These are phyloP conservation scores for Giardia muris DNA, from an alignment of 208 protist genomes.

Conservation along the genomic window DNA sequence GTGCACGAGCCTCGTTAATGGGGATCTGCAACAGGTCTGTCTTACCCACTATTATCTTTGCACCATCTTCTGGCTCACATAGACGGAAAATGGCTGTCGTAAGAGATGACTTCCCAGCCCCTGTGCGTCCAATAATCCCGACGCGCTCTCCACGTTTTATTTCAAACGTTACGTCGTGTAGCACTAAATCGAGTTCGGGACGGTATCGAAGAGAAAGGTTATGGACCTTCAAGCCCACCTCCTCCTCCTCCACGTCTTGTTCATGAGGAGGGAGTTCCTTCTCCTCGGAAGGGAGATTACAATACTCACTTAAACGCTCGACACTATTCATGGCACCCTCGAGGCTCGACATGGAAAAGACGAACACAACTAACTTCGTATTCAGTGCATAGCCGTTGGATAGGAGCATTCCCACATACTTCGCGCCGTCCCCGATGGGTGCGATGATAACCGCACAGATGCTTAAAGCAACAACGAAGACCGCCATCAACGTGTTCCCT, in stretches of 20 bases:
- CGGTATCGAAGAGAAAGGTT: conserved; percentile 41
- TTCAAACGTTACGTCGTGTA: conserved; percentile 40
- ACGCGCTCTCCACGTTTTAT: conserved; percentile 40
- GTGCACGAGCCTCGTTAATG: conserved; percentile 29
- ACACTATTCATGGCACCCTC: background rate
- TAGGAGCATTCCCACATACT: background rate
- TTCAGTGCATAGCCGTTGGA: background rate
- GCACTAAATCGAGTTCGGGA: conserved; percentile 29
- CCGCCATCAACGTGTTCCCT: background rate
- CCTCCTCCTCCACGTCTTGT: background rate
- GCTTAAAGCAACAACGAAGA: background rate
- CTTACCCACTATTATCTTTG: conserved; percentile 39
- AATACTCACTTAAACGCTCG: background rate
- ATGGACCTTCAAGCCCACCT: conserved; percentile 27
- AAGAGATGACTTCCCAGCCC: conserved; percentile 45
- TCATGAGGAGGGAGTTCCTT: background rate
- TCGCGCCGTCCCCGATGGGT: background rate
- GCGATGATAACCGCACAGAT: background rate
- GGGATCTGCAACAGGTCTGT: conserved; percentile 33
- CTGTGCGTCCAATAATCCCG: conserved; percentile 48
- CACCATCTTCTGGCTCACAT: background rate
- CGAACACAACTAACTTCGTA: background rate
- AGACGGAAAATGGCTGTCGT: conserved; percentile 43
- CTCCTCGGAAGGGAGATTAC: background rate
- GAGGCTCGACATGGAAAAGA: background rate